These are phyloP conservation scores for Kodamaea hsintzibuensis DNA, from an alignment of 805 yeast genomes.

Conservation along the genomic window DNA sequence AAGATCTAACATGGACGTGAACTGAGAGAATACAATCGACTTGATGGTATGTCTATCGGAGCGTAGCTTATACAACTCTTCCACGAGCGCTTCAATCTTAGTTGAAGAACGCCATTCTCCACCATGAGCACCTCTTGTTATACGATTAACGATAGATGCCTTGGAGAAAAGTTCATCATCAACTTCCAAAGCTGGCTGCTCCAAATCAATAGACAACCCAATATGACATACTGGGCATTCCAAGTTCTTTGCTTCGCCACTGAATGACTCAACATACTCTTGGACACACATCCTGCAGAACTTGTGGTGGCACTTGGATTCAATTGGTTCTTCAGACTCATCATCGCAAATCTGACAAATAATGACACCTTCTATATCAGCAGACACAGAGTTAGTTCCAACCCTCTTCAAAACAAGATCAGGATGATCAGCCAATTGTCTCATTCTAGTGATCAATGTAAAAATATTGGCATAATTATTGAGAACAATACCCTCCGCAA, in stretches of 20 bases:
- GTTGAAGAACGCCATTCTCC: slow-evolving; percentile 94
- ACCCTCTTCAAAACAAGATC: slow-evolving; percentile 84
- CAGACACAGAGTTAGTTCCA: slow-evolving; percentile 36
- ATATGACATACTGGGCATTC: slow-evolving; percentile 97
- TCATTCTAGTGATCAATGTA: slow-evolving; percentile 93
- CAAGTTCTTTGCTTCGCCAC: slow-evolving; percentile 57
- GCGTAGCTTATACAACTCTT: slow-evolving; percentile 83
- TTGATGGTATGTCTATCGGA: slow-evolving; percentile 88
- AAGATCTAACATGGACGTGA: slow-evolving; percentile 93
- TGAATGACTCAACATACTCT: slow-evolving; percentile 84
- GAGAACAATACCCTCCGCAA: slow-evolving; percentile 93
- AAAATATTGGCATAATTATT: slow-evolving; percentile 97
- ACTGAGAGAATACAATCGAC: slow-evolving; percentile 95
- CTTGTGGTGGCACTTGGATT: slow-evolving; percentile 88
- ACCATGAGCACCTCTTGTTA: slow-evolving; percentile 65
- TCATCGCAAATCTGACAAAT: slow-evolving; percentile 95
- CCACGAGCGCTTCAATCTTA: slow-evolving; percentile 93
- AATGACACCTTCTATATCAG: slow-evolving; percentile 52
- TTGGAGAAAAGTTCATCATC: slow-evolving; percentile 59
- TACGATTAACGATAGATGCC: slow-evolving; percentile 79
- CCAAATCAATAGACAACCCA: slow-evolving; percentile 84
- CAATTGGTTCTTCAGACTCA: slow-evolving; percentile 97
- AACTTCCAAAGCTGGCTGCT: slow-evolving; percentile 81
- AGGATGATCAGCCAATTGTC: slow-evolving; percentile 98
- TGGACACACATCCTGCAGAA: slow-evolving; percentile 91